Evolutionary conservation across 1,284 basidiomycete species (phyloP), one percentile per base, ranked within the genome.

Genomic region (Heterobasidion irregulare): DNA sequence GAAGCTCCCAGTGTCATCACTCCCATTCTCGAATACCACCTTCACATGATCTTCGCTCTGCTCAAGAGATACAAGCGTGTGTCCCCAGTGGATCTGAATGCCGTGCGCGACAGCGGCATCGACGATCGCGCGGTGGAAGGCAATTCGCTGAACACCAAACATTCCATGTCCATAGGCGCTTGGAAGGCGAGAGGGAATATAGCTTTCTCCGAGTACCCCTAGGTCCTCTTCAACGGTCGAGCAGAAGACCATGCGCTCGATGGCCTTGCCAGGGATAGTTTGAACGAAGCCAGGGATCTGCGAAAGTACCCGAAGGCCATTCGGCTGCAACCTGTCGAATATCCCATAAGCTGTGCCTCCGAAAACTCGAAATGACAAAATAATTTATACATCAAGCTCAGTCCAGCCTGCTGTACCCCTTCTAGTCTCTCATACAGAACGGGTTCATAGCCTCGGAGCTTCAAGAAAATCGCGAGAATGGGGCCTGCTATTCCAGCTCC

Each of bases 401-500:
- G 64, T 7, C 74, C 74, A 43, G 65, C 65, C 10, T 69, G 66
- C 6, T 63, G 58, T 8, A 66, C 56, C 6, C 55, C 57, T 9
- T 65, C 57, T 16, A 64, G 61, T 53, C 73, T 67, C 58, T 78
- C 76, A 59, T 75, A 78, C 7, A 77, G 59, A 53, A 73, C 62
- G 0, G 74, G 72, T 1, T 69, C 62, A 58, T 74, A 77, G 3
- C 75, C 75, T 55, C 71, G 71, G 26, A 60, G 59, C 57, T 75
- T 74, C 48, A 78, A 68, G 48, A 75, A 65, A 34, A 73, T 66
- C 2, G 72, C 75, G n/a, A 77, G 70, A 1, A 75, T 67, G n/a
- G 75, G 74, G 13, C 75, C 76, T 7, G 72, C 75, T 41, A 77
- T 72, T 7, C 75, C 76, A n/a, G 65, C 68, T 13, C 75, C 75